These are phyloP conservation scores for Trametopsis cervina DNA, from an alignment of 768 basidiomycete genomes.

Conservation along the genomic window DNA sequence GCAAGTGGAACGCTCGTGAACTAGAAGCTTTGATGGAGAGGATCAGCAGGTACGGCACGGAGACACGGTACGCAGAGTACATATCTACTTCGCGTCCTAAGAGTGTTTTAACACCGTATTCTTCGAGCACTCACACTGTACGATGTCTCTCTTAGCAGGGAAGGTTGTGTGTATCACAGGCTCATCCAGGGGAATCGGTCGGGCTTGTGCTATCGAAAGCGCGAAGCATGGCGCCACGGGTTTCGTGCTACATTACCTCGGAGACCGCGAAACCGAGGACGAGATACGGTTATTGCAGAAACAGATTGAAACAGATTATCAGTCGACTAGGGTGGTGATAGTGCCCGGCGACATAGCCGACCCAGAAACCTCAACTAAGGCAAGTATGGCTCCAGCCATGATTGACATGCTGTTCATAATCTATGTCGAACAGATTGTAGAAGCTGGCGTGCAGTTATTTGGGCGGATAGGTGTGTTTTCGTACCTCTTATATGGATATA, in stretches of 20 bases:
- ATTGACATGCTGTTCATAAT: not conserved
- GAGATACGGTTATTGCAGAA: slow-evolving; percentile 41
- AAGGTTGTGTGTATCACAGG: slow-evolving; percentile 71
- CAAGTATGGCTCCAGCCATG: slow-evolving; percentile 15
- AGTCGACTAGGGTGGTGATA: slow-evolving; percentile 33
- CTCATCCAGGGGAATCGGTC: slow-evolving; percentile 67
- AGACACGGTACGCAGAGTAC: no score
- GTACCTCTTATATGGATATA: no score
- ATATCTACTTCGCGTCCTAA: no score
- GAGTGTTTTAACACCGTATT: no score
- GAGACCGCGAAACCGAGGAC: slow-evolving; percentile 44
- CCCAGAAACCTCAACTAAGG: slow-evolving; percentile 47
- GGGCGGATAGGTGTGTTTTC: slow-evolving; percentile 52
- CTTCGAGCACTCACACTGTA: no score
- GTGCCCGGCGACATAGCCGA: slow-evolving; percentile 65
- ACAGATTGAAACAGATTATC: slow-evolving; percentile 37
- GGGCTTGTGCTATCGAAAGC: slow-evolving; percentile 59
- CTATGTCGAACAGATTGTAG: slow-evolving; percentile 43
- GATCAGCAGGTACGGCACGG: no score
- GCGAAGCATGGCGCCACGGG: slow-evolving; percentile 58
- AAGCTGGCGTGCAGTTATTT: slow-evolving; percentile 50
- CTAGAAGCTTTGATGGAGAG: no score
- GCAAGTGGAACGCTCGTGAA: no score
- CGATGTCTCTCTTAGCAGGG: slow-evolving; percentile 34
- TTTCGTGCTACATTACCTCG: slow-evolving; percentile 62